A percentile compares a stretch with the other conserved stretches of the same genome.
Conservation (phyloP, 192 early-diverging fungal genomes). For the Linnemannia elongata region DNA sequence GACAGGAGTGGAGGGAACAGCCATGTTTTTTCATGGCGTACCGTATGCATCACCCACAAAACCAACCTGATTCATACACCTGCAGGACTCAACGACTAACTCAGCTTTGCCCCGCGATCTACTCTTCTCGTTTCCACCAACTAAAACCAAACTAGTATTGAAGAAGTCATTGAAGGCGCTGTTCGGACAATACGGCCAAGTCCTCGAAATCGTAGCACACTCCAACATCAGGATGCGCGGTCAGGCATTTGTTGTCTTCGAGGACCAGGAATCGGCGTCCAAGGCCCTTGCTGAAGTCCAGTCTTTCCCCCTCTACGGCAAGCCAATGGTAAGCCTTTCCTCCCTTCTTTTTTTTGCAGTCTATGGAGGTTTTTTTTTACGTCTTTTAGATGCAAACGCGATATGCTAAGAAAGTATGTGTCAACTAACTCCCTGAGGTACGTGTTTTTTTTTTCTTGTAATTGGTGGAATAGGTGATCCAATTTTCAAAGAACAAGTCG, state of each 20-base stretch:
- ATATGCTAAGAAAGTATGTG: too few species aligned
- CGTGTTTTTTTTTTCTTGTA: constrained; percentile 6
- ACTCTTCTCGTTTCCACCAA: background rate
- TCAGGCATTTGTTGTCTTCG: constrained; percentile 94
- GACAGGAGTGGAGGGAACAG: too few species aligned
- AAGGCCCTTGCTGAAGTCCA: constrained; percentile 89
- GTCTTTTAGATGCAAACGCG: too few species aligned
- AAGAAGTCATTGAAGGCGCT: constrained; percentile 80
- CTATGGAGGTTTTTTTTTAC: background rate
- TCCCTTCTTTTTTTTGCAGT: too few species aligned
- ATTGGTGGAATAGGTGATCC: constrained; percentile 57
- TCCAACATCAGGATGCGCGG: constrained; percentile 88
- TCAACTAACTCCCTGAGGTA: background rate
- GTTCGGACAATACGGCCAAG: constrained; percentile 87
- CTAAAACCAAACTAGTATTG: constrained; percentile 63
- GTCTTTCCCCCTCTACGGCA: constrained; percentile 84
- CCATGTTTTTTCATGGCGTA: too few species aligned
- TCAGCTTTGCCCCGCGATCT: background rate
- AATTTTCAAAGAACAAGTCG: constrained; percentile 67
- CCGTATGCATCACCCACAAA: too few species aligned
- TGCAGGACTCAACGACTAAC: background rate
- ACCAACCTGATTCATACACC: too few species aligned
- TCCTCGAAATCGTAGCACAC: constrained; percentile 87
- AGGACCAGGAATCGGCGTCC: constrained; percentile 75
- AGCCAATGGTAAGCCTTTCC: constrained; percentile 77